A percentile compares a stretch with the other conserved stretches of the same genome.
These are phyloP conservation scores for Lentithecium fluviatile DNA, from an alignment of 495 filamentous ascomycete species.

Conservation along the genomic window DNA sequence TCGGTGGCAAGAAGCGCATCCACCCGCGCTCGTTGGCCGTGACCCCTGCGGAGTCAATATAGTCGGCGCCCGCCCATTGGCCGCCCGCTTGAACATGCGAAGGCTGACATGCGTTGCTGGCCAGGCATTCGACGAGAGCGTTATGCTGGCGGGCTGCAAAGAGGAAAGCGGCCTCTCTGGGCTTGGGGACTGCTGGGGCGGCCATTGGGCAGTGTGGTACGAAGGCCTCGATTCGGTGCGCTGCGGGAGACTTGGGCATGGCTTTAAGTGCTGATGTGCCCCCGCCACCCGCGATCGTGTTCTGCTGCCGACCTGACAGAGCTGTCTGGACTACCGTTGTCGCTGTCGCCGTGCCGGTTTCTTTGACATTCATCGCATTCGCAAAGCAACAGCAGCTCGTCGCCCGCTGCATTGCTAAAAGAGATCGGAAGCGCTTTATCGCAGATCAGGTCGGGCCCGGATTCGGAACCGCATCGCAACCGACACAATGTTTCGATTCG, in stretches of 20 bases:
- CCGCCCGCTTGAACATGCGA: too few relatives aligned
- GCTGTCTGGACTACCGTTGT: background rate
- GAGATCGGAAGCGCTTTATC: too few relatives aligned
- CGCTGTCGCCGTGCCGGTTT: constrained; percentile 15
- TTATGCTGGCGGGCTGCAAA: background rate
- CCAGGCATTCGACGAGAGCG: too few relatives aligned
- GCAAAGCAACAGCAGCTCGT: too few relatives aligned
- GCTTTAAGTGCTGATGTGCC: constrained; percentile 14
- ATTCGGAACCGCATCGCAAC: background rate
- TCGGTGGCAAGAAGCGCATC: too few relatives aligned
- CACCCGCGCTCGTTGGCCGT: too few relatives aligned
- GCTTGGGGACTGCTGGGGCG: background rate
- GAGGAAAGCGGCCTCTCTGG: background rate
- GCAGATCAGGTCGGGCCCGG: too few relatives aligned
- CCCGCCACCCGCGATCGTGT: background rate
- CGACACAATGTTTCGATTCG: background rate
- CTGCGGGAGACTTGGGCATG: background rate
- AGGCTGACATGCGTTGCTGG: too few relatives aligned
- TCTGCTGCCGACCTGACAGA: background rate
- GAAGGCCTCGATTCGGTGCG: background rate
- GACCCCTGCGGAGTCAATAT: too few relatives aligned
- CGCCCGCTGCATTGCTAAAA: too few relatives aligned
- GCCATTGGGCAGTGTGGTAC: background rate
- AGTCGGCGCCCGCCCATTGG: too few relatives aligned
- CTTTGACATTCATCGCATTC: constrained; percentile 10